Percentiles rank a stretch among this genome's conserved stretches.
Evolutionary conservation across 345 rosid genomes (phyloP).

Genomic region (Brassica nigra): DNA sequence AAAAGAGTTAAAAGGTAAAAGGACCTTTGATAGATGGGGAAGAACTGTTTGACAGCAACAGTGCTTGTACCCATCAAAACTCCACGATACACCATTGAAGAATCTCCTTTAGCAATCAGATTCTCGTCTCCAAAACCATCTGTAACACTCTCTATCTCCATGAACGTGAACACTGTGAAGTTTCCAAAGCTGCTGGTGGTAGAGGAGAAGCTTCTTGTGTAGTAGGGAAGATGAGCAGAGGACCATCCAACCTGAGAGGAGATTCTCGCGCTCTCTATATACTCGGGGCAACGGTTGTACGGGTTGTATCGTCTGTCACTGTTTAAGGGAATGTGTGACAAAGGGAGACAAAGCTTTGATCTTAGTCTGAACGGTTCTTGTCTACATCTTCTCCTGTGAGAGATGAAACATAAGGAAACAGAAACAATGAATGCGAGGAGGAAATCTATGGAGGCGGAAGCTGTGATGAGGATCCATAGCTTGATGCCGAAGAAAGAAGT

Average conservation of each 20-base stretch:
- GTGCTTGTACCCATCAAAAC: conserved; percentile 46
- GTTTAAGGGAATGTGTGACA: conserved; percentile 32
- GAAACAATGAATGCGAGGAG: conserved; percentile 35
- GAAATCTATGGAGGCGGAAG: conserved; percentile 30
- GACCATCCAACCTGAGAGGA: conserved; percentile 30
- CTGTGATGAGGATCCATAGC: conserved; percentile 55
- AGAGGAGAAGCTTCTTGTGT: conserved; percentile 30
- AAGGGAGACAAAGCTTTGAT: conserved; percentile 40
- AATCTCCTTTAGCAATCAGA: conserved; percentile 56
- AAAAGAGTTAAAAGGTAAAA: not conserved
- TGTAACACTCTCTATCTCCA: conserved; percentile 55
- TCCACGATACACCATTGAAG: conserved; percentile 55
- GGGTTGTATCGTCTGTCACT: conserved; percentile 9
- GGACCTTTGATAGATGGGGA: conserved; percentile 47
- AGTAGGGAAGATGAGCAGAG: conserved; percentile 34
- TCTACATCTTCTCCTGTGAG: conserved; percentile 13
- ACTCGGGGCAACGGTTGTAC: conserved; percentile 25
- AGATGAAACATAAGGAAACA: conserved; percentile 40
- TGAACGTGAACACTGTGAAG: conserved; percentile 41
- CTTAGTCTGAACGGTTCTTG: conserved; percentile 41
- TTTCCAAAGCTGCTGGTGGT: conserved; percentile 31
- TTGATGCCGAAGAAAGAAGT: conserved; percentile 54
- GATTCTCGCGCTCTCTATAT: conserved; percentile 26
- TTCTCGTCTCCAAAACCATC: conserved; percentile 56
- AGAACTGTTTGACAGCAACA: conserved; percentile 61